These are phyloP conservation scores for Talaromyces sp. DNA, from an alignment of 2,329 filamentous ascomycete species.

Conservation along the genomic window DNA sequence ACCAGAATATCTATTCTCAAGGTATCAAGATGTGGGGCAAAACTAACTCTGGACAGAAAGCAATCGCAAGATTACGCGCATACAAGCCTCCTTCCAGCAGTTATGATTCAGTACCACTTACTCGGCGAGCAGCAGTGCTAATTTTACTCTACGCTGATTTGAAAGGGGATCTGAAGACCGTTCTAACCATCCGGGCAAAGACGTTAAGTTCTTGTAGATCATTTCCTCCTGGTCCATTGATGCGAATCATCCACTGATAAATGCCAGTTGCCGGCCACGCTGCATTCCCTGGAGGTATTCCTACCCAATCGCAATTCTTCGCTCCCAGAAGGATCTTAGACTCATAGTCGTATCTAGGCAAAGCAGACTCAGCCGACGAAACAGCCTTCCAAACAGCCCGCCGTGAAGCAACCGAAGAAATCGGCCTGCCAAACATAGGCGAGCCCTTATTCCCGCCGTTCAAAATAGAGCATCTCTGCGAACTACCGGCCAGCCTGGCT, in stretches of 20 bases:
- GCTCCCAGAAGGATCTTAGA: neutral
- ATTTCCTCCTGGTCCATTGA: neutral
- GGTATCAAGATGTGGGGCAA: neutral
- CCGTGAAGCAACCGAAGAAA: constrained; percentile 88
- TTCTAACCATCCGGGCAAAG: constrained; percentile 60
- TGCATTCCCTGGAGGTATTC: constrained; percentile 73
- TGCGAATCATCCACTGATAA: neutral
- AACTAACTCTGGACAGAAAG: constrained; percentile 35
- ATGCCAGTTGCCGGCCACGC: constrained; percentile 69
- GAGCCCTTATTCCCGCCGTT: constrained; percentile 74
- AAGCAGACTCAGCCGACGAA: constrained; percentile 55
- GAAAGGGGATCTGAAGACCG: constrained; percentile 69
- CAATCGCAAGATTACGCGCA: constrained; percentile 54
- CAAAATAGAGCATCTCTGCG: constrained; percentile 80
- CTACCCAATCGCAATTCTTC: neutral
- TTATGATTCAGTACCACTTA: constrained; percentile 56
- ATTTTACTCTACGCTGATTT: constrained; percentile 84
- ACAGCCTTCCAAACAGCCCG: constrained; percentile 74
- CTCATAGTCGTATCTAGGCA: constrained; percentile 38
- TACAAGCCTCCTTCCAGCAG: constrained; percentile 57
- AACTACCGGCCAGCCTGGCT: constrained; percentile 72
- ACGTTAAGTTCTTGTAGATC: constrained; percentile 55
- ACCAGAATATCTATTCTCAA: neutral
- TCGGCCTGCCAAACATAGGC: constrained; percentile 71
- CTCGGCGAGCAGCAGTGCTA: constrained; percentile 77